Percentiles rank a stretch among this genome's conserved stretches.
phyloP scores from a whole-genome alignment of 2,329 filamentous ascomycete genomes.

The Aspergillus sp. region DNA sequence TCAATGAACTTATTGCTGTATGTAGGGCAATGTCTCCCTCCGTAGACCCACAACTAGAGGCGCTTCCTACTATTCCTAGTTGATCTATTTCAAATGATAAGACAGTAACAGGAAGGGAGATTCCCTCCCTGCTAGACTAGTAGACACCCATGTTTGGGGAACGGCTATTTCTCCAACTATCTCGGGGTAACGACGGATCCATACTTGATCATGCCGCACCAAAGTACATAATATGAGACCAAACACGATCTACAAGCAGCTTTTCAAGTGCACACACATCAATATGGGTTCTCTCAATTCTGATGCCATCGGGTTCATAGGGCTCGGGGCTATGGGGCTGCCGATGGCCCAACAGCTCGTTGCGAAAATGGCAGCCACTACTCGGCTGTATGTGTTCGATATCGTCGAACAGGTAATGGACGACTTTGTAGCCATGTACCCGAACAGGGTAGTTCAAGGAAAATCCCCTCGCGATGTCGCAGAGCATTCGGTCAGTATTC shows the following conservation, averaged over 20 bases:
- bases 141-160: no score
- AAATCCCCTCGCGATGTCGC: neutral
- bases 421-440: neutral
- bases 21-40: no score
- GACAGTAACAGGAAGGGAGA: no score
- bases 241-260: neutral
- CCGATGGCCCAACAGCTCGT: constrained; percentile 53
- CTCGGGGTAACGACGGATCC: no score
- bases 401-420: neutral
- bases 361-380: constrained; percentile 38
- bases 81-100: no score
- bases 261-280: neutral
- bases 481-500: neutral
- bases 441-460: neutral
- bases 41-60: no score
- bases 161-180: no score
- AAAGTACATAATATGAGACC: neutral
- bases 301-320: constrained; percentile 43
- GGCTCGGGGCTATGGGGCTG: constrained; percentile 55
- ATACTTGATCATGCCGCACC: no score
- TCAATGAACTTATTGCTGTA: no score
- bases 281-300: neutral
- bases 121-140: no score
- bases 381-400: constrained; percentile 10
- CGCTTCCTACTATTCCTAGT: no score